Evolutionary conservation across 78 protist genomes (phyloP), one percentile per base, ranked within the genome.

Genomic region (Bodo saltans): DNA sequence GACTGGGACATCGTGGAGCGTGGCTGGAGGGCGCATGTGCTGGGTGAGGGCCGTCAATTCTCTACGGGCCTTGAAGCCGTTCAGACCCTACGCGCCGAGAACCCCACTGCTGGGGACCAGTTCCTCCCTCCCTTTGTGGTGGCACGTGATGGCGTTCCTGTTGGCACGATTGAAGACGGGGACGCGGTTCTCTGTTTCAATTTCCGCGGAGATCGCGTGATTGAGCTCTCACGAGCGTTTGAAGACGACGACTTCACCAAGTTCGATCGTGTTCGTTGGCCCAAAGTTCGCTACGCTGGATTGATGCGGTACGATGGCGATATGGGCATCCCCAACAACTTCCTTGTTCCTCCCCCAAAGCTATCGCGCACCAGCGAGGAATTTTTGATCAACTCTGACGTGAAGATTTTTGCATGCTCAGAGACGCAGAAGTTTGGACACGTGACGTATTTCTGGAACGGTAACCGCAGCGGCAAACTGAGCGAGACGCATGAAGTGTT

Each of bases 351-450:
- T 39, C 84, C 89, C 1, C 89, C 89, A 23, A 0, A 8, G 40
- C 79, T 87, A 70, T 0, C 42, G 28, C 11, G 60, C 72, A 70
- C 40, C 26, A 27, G 67, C 33, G n/a, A 70, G 35, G 42, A 78
- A 42, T 87, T 74, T 70, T 38, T 70, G 47, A 8, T 30, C 40
- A 81, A 4, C 42, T 0, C 0, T 32, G 89, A 52, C n/a, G 39
- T 80, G 33, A n/a, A 12, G 17, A 23, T 70, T 27, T 87, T 38
- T 70, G 91, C 87, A 32, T 32, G 72, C 12, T 86, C 93, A 69
- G 93, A 90, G 85, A 90, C 93, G 34, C 93, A 90, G 42, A 90
- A 90, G 87, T 90, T 81, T 79, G 88, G 88, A 33, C 90, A 90
- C 73, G 90, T 90, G n/a, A 90, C 93, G 30, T 90, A 74, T 88